Percentiles rank a stretch among this genome's conserved stretches.
phyloP scores from a whole-genome alignment of 2,329 filamentous ascomycete species.

The Calonectria leucothoes region DNA sequence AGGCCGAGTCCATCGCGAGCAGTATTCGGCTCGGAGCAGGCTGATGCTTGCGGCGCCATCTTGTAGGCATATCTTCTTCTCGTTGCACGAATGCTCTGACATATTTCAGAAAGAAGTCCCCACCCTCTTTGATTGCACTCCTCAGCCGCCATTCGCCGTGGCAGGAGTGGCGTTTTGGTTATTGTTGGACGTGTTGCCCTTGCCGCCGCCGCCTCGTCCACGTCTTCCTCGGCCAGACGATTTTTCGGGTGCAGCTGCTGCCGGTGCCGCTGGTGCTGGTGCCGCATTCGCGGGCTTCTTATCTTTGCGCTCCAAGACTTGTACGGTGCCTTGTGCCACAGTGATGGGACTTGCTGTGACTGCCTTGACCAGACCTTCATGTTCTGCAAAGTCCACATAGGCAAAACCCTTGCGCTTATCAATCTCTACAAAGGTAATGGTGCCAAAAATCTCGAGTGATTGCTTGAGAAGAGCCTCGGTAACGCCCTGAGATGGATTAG shows the following conservation, averaged over 20 bases:
- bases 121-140: constrained; percentile 16
- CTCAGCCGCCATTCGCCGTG: constrained; percentile 36
- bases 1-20: constrained; percentile 7
- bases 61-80: constrained; percentile 1
- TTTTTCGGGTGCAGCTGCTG: constrained; percentile 43
- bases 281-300: constrained; percentile 51
- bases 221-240: constrained; percentile 46
- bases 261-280: constrained; percentile 28
- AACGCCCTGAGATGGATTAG: constrained; percentile 90
- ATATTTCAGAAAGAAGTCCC: constrained; percentile 22
- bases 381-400: constrained; percentile 87
- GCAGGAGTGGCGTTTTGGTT: constrained; percentile 21
- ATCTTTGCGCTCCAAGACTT: constrained; percentile 86
- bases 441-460: constrained; percentile 79
- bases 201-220: constrained; percentile 46
- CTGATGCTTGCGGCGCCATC: background rate
- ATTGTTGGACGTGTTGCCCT: constrained; percentile 37
- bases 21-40: background rate
- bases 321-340: constrained; percentile 86
- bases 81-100: constrained; percentile 15
- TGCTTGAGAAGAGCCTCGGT: constrained; percentile 84
- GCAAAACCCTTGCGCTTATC: constrained; percentile 96
- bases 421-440: constrained; percentile 85
- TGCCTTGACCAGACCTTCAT: constrained; percentile 79
- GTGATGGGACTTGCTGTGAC: constrained; percentile 84